Conservation (phyloP, 345 rosid genomes). For the Salix brachista region DNA sequence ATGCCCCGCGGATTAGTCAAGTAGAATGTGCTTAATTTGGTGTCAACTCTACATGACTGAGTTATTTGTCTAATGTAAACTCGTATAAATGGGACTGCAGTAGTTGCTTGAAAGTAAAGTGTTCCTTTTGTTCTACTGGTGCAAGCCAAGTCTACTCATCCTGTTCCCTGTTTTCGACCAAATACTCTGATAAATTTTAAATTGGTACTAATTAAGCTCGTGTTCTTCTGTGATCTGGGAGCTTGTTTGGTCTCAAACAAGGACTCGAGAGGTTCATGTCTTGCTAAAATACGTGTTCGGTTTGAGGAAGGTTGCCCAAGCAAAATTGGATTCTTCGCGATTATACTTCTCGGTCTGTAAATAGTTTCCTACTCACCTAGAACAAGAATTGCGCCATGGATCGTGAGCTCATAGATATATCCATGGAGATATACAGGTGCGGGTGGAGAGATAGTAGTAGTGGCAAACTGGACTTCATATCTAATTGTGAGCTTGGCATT, state of each 20-base stretch:
- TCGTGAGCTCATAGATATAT: conserved; percentile 91
- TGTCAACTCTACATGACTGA: conserved; percentile 56
- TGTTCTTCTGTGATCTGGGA: conserved; percentile 37
- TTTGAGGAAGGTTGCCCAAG: conserved; percentile 76
- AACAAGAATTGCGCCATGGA: conserved; percentile 89
- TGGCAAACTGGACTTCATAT: conserved; percentile 71
- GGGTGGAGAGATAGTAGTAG: conserved; percentile 82
- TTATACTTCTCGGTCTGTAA: conserved; percentile 62
- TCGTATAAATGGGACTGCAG: conserved; percentile 57
- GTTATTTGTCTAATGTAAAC: conserved; percentile 19
- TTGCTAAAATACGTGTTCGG: conserved; percentile 33
- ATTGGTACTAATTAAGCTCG: background rate
- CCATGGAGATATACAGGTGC: conserved; percentile 78
- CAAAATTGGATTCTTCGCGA: conserved; percentile 64
- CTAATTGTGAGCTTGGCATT: conserved; percentile 64
- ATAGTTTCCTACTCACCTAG: conserved; percentile 72
- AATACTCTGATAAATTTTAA: too few species aligned
- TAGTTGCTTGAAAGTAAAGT: conserved; percentile 53
- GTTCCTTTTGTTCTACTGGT: conserved; percentile 54
- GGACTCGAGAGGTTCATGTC: conserved; percentile 28
- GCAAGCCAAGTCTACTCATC: conserved; percentile 6
- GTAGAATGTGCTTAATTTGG: conserved; percentile 44
- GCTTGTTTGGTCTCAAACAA: conserved; percentile 52
- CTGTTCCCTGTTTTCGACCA: background rate
- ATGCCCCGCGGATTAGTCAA: conserved; percentile 42